Conservation (phyloP, 164 flowering plant species). For the Stephania cephalantha region DNA sequence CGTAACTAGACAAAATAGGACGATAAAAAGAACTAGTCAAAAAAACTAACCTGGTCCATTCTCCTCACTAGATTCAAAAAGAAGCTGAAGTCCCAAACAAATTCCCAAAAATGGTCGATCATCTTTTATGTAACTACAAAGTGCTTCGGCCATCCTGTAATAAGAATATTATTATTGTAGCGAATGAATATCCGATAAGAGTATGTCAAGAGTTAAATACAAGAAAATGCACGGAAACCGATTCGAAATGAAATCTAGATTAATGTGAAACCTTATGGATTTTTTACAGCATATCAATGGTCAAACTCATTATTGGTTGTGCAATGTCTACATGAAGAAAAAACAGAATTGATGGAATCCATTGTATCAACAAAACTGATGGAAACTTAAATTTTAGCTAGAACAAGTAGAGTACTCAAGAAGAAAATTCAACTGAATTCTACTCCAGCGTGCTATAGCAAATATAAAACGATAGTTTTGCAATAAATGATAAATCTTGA, state of each 20-base stretch:
- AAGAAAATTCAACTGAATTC: not conserved
- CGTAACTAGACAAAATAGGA: not conserved
- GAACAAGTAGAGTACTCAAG: not conserved
- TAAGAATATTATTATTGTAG: not conserved
- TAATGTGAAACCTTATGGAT: not conserved
- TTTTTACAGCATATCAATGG: not conserved
- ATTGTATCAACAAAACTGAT: not conserved
- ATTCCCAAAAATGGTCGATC: slow-evolving; percentile 96
- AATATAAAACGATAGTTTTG: not conserved
- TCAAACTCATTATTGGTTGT: not conserved
- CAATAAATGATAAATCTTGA: not conserved
- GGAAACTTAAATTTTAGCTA: not conserved
- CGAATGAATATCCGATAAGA: not conserved
- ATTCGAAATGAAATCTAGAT: not conserved
- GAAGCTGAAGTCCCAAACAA: slow-evolving; percentile 93
- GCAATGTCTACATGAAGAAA: not conserved
- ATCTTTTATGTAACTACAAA: slow-evolving; percentile 61
- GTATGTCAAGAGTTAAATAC: not conserved
- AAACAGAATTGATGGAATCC: not conserved
- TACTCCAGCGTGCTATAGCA: not conserved
- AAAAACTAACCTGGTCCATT: slow-evolving; percentile 70
- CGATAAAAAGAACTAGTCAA: not conserved
- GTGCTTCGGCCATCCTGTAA: slow-evolving; percentile 87
- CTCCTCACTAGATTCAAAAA: slow-evolving; percentile 94
- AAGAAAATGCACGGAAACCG: not conserved